phyloP scores from a whole-genome alignment of 768 basidiomycete genomes.

The Thelephora ganbajun region DNA sequence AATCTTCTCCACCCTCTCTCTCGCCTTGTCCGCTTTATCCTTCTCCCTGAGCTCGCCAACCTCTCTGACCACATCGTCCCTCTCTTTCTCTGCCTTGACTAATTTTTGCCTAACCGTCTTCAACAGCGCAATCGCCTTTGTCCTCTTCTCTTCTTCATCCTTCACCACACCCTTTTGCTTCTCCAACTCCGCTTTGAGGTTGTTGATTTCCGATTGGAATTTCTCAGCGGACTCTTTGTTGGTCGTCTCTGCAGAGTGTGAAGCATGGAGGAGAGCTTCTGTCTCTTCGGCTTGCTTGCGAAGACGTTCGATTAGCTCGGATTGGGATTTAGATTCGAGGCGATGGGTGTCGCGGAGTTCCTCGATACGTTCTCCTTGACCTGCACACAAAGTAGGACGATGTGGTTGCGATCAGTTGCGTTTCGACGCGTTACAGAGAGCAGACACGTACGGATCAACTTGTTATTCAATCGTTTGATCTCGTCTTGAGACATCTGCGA shows the following conservation, averaged over 20 bases:
- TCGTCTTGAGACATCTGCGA: conserved; percentile 61
- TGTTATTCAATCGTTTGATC: conserved; percentile 56
- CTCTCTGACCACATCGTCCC: conserved; percentile 65
- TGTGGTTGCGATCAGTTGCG: neutral
- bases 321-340: conserved; percentile 68
- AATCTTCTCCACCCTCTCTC: conserved; percentile 32
- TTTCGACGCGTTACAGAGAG: neutral
- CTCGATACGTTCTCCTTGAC: conserved; percentile 72
- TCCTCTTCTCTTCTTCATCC: conserved; percentile 95
- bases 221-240: conserved; percentile 35
- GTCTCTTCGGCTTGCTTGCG: conserved; percentile 54
- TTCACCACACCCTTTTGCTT: conserved; percentile 50
- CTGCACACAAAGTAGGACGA: conserved; percentile 23
- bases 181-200: conserved; percentile 49
- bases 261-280: conserved; percentile 53
- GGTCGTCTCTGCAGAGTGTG: conserved; percentile 32
- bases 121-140: conserved; percentile 82
- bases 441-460: conserved; percentile 48
- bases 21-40: conserved; percentile 39
- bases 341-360: conserved; percentile 78
- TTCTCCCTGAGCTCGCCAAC: conserved; percentile 33
- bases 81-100: conserved; percentile 93
- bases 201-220: conserved; percentile 40
- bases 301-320: conserved; percentile 57
- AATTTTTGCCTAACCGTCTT: conserved; percentile 95